These are phyloP conservation scores for Kurtzmaniella quercitrusa DNA, from an alignment of 1,139 yeast genomes.

Conservation along the genomic window DNA sequence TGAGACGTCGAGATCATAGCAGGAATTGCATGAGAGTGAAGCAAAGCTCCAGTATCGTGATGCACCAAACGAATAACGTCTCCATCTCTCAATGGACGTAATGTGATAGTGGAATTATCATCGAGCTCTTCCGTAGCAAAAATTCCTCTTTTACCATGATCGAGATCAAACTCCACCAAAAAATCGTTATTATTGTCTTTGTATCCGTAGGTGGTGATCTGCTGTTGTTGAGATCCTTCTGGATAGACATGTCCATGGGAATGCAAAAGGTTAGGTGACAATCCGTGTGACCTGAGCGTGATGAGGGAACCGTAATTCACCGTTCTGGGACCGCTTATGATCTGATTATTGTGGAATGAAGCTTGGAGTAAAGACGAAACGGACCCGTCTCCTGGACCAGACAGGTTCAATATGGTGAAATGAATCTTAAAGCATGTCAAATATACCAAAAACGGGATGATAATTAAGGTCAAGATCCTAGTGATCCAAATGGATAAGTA, in stretches of 20 bases:
- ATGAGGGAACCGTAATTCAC: slow-evolving; percentile 59
- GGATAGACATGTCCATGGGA: slow-evolving; percentile 70
- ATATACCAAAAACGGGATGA: slow-evolving; percentile 73
- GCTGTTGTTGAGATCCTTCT: slow-evolving; percentile 70
- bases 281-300: slow-evolving; percentile 69
- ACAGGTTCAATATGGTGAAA: slow-evolving; percentile 64
- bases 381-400: slow-evolving; percentile 79
- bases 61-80: slow-evolving; percentile 56
- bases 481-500: slow-evolving; percentile 69
- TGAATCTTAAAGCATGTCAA: slow-evolving; percentile 74
- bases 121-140: slow-evolving; percentile 30
- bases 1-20: slow-evolving; percentile 51
- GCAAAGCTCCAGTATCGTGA: slow-evolving; percentile 45
- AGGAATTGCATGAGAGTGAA: slow-evolving; percentile 60
- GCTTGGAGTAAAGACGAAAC: slow-evolving; percentile 70
- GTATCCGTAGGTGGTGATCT: slow-evolving; percentile 72
- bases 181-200: slow-evolving; percentile 69
- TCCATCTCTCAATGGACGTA: slow-evolving; percentile 32
- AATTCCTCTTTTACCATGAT: slow-evolving; percentile 19
- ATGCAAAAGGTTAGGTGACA: slow-evolving; percentile 65
- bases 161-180: slow-evolving; percentile 44
- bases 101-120: slow-evolving; percentile 21
- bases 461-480: slow-evolving; percentile 62
- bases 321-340: slow-evolving; percentile 57
- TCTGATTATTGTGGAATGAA: slow-evolving; percentile 52